Evolutionary conservation across 768 basidiomycete species (phyloP).

Genomic region (Termitomyces sp.): DNA sequence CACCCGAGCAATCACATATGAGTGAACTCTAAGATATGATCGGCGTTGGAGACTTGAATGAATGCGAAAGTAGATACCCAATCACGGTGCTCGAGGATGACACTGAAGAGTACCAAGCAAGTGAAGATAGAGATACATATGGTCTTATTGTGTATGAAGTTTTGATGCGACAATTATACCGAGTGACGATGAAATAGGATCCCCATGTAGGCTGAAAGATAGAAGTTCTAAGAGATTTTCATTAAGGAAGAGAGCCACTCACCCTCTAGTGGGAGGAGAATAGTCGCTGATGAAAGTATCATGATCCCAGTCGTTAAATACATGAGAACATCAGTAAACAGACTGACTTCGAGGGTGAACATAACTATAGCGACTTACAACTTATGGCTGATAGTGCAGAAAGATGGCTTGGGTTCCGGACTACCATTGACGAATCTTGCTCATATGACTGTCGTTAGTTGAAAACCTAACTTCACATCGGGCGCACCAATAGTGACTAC

Average conservation of each 20-base stretch:
- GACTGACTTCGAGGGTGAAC: not conserved
- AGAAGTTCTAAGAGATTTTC: not conserved
- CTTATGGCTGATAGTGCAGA: not conserved
- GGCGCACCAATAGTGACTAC: not conserved
- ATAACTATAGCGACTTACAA: not conserved
- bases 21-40: not conserved
- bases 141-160: not conserved
- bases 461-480: not conserved
- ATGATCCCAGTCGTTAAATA: not conserved
- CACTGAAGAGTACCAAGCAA: conserved; percentile 4
- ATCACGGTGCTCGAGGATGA: not conserved
- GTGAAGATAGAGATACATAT: not conserved
- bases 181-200: not conserved
- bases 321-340: not conserved
- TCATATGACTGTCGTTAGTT: not conserved
- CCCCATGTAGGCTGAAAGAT: not conserved
- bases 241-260: not conserved
- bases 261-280: not conserved
- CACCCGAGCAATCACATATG: conserved; percentile 1
- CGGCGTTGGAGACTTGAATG: not conserved
- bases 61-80: not conserved
- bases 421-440: not conserved
- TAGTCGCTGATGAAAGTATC: not conserved
- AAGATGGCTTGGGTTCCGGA: not conserved
- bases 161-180: not conserved